Evolutionary conservation across 179 eudicot species (phyloP), one percentile per base, ranked within the genome.

Genomic region (Silene coronaria): DNA sequence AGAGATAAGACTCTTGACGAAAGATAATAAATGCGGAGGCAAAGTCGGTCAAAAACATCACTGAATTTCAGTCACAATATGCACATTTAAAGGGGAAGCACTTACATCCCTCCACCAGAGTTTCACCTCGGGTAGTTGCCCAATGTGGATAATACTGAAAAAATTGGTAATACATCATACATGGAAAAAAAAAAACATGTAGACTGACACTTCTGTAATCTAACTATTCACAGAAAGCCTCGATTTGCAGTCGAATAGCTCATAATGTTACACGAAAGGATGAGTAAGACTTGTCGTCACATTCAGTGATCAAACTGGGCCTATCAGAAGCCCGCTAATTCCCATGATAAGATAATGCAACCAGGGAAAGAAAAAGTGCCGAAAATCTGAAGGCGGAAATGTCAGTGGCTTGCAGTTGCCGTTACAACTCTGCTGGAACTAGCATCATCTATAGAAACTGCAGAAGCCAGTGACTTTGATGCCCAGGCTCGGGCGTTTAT

Each of bases 401-500:
- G 77, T 75, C 55, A 82, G 26, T 63, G 76, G 66, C 71, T 82
- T 19, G 77, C 77, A 79, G 81, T 72, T 74, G 84, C 67, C 26
- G 30, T 80, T 68, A 72, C 85, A 68, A 42, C 72, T 73, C 89
- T 79, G 84, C 90, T 88, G 36, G 89, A 77, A 65, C 88, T 86
- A 22, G 94, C 87, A 74, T 94, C 72, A 22, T 45, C 98, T 67
- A 94, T 85, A 9, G 96, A 84, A 76, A 94, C 97, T 3, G 96
- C 97, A 19, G 96, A 87, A 75, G 97, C 97, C 58, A 89, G 79
- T 2, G 98, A 94, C 82, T 91, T 92, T 3, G 98, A 94, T 73
- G 98, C 98, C 98, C 98, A 94, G 30, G 88, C 95, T 77, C 88
- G 85, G 1, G 97, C 97, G 64, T 87, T 89, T 78, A 87, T 83